These are phyloP conservation scores for Myxozyma geophila DNA, from an alignment of 805 yeast genomes.

Conservation along the genomic window DNA sequence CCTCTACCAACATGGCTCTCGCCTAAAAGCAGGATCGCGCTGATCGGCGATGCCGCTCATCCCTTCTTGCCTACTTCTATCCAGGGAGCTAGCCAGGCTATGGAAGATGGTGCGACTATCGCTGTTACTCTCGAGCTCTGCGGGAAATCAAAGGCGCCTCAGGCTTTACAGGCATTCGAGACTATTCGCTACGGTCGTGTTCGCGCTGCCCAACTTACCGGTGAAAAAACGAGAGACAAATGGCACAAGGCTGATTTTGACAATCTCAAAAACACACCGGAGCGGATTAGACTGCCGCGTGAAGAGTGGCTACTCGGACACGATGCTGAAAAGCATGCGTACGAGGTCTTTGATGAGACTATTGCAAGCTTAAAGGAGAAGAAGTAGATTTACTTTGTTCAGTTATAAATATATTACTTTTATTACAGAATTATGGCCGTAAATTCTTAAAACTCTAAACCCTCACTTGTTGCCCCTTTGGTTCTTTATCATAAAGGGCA, in stretches of 20 bases:
- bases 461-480: no score
- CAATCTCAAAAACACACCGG: conserved; percentile 3
- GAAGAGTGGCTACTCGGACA: conserved; percentile 9
- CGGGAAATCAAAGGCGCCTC: conserved; percentile 2
- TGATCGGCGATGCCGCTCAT: conserved; percentile 10
- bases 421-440: background rate
- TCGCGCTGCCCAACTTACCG: conserved; percentile 5
- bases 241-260: conserved; percentile 13
- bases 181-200: conserved; percentile 2
- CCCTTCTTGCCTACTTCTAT: conserved; percentile 8
- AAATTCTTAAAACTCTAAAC: no score
- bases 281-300: background rate
- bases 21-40: conserved; percentile 2
- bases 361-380: background rate
- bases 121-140: conserved; percentile 8
- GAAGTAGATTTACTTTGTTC: background rate
- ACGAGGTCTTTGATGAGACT: background rate
- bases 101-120: conserved; percentile 9
- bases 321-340: conserved; percentile 12
- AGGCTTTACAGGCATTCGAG: conserved; percentile 2
- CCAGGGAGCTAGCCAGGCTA: conserved; percentile 12
- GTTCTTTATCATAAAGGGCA: no score
- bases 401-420: background rate
- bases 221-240: conserved; percentile 3
- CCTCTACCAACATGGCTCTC: conserved; percentile 75